Evolutionary conservation across 768 basidiomycete genomes (phyloP).

Genomic region (Leccinum boreale): DNA sequence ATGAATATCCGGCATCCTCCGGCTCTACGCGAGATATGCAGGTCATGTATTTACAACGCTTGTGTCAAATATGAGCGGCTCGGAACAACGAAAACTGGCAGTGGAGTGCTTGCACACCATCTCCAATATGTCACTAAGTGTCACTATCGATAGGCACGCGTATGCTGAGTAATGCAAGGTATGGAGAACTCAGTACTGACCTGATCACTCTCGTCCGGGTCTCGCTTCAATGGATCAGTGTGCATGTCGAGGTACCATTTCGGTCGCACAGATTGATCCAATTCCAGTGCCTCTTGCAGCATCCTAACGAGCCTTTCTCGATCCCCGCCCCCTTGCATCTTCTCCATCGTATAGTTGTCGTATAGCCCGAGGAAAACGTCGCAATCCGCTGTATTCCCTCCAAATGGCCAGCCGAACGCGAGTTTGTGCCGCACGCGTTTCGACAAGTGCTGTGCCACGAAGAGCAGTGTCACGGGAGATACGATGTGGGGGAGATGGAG

Average conservation of each 20-base stretch:
- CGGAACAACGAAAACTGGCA: background rate
- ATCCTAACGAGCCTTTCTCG: background rate
- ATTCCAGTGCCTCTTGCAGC: background rate
- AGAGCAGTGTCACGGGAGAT: background rate
- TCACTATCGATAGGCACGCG: background rate
- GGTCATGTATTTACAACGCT: background rate
- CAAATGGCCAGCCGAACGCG: background rate
- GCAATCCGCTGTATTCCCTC: background rate
- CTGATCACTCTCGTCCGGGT: background rate
- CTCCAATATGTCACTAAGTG: background rate
- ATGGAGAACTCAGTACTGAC: background rate
- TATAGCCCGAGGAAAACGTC: background rate
- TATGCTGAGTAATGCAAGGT: background rate
- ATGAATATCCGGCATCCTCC: background rate
- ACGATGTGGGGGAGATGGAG: background rate
- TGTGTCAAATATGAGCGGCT: background rate
- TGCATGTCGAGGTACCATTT: background rate
- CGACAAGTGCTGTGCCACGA: background rate
- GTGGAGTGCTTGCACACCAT: background rate
- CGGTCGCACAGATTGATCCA: background rate
- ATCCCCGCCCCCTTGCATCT: background rate
- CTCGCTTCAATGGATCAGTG: background rate
- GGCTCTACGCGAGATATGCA: too few species aligned
- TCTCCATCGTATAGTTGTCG: background rate
- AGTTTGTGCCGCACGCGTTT: background rate